Evolutionary conservation across 164 flowering plant species (phyloP).

Genomic region (Sedum album): DNA sequence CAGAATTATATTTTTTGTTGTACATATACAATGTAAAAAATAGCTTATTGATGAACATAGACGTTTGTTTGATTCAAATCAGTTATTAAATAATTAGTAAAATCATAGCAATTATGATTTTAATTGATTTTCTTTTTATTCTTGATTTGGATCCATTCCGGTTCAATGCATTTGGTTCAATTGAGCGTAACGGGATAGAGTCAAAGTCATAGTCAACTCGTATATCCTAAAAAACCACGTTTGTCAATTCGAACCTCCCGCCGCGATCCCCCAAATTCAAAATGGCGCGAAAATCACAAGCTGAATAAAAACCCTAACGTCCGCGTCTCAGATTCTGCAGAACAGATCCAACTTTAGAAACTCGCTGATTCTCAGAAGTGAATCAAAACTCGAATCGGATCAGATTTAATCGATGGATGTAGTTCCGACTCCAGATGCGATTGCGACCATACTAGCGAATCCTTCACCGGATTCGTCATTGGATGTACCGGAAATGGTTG

Average conservation of each 20-base stretch:
- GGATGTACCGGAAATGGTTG: conserved; percentile 53
- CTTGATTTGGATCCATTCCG: too few relatives aligned
- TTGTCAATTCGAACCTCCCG: background rate
- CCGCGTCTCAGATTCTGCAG: background rate
- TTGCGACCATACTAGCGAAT: conserved; percentile 49
- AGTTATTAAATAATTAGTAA: too few relatives aligned
- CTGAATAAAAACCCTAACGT: background rate
- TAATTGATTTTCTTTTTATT: too few relatives aligned
- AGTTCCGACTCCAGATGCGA: conserved; percentile 51
- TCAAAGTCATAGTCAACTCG: background rate
- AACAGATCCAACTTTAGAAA: background rate
- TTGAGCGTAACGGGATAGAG: too few relatives aligned
- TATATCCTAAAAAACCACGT: background rate
- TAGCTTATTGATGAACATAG: too few relatives aligned
- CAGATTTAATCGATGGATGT: conserved; percentile 27
- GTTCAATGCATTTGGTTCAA: too few relatives aligned
- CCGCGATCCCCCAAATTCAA: background rate
- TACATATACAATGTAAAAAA: too few relatives aligned
- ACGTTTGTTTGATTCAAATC: too few relatives aligned
- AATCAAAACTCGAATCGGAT: conserved; percentile 3
- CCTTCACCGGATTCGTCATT: too few relatives aligned
- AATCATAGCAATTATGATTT: too few relatives aligned
- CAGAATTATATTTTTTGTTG: too few relatives aligned
- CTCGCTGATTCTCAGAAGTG: too few relatives aligned
- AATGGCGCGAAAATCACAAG: conserved; percentile 1